Percentiles rank a stretch among this genome's conserved stretches.
Evolutionary conservation across 768 basidiomycete genomes (phyloP).

Genomic region (Mycena haematopus): DNA sequence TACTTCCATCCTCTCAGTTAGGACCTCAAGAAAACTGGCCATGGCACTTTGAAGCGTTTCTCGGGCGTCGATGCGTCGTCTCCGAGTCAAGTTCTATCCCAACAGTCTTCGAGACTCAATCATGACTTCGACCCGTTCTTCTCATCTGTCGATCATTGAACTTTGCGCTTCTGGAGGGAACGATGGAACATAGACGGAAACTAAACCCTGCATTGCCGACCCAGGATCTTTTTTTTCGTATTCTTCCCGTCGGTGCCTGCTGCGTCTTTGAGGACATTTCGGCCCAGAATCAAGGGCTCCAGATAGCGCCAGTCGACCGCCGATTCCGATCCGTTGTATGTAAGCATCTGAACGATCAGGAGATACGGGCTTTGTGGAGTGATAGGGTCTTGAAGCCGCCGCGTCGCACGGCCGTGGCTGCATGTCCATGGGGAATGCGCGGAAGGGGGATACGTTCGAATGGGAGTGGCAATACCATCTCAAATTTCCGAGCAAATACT

Average conservation of each 20-base stretch:
- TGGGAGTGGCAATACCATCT: not conserved
- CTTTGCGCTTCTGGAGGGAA: slow-evolving; percentile 12
- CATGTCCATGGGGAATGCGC: not conserved
- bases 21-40: not conserved
- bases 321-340: not conserved
- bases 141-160: slow-evolving; percentile 23
- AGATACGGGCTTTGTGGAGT: too few relatives aligned
- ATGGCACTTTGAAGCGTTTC: not conserved
- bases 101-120: not conserved
- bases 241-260: not conserved
- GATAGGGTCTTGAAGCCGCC: too few relatives aligned
- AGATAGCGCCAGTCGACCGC: not conserved
- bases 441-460: too few relatives aligned
- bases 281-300: not conserved
- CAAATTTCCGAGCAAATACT: not conserved
- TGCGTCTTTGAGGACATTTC: not conserved
- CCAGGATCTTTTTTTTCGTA: not conserved
- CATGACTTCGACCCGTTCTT: not conserved
- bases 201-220: not conserved
- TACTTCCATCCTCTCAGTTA: not conserved
- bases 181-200: not conserved
- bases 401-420: not conserved
- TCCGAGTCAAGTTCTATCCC: not conserved
- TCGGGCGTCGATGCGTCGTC: not conserved
- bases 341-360: too few relatives aligned